These are phyloP conservation scores for Leccinum griseonigrum DNA, from an alignment of 1,284 basidiomycete genomes.

Conservation along the genomic window DNA sequence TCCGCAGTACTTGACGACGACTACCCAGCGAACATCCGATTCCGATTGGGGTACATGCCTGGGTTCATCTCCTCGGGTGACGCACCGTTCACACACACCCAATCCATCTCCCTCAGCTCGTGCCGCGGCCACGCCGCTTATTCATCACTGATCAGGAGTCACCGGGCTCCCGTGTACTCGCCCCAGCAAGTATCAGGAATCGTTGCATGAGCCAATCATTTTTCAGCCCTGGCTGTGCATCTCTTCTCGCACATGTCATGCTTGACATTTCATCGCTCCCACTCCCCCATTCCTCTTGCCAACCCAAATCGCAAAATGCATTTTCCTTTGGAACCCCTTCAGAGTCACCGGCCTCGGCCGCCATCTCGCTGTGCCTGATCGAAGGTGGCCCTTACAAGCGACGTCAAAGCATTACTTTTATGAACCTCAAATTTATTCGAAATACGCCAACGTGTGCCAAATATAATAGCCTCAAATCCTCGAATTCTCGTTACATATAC, in stretches of 20 bases:
- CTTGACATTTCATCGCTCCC: background rate
- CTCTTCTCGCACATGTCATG: slow-evolving; percentile 6
- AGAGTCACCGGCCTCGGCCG: slow-evolving; percentile 5
- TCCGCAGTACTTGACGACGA: slow-evolving; percentile 22
- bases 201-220: slow-evolving; percentile 1
- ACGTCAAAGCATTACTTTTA: slow-evolving; percentile 24
- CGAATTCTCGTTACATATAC: background rate
- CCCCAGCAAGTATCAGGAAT: slow-evolving; percentile 9
- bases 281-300: background rate
- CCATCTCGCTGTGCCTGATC: slow-evolving; percentile 29
- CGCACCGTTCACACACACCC: slow-evolving; percentile 4
- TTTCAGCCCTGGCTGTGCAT: slow-evolving; percentile 4
- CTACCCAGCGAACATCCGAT: slow-evolving; percentile 17
- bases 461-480: slow-evolving; percentile 25
- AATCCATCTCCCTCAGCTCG: background rate
- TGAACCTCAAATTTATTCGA: slow-evolving; percentile 25
- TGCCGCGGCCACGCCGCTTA: slow-evolving; percentile 10
- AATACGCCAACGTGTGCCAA: slow-evolving; percentile 15
- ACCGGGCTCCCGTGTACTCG: slow-evolving; percentile 19
- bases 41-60: slow-evolving; percentile 1
- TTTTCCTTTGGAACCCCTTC: slow-evolving; percentile 1
- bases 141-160: slow-evolving; percentile 5
- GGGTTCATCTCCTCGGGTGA: slow-evolving; percentile 21
- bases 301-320: background rate
- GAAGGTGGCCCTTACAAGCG: slow-evolving; percentile 21